These are phyloP conservation scores for Lactarius psammicola DNA, from an alignment of 768 basidiomycete species.

Conservation along the genomic window DNA sequence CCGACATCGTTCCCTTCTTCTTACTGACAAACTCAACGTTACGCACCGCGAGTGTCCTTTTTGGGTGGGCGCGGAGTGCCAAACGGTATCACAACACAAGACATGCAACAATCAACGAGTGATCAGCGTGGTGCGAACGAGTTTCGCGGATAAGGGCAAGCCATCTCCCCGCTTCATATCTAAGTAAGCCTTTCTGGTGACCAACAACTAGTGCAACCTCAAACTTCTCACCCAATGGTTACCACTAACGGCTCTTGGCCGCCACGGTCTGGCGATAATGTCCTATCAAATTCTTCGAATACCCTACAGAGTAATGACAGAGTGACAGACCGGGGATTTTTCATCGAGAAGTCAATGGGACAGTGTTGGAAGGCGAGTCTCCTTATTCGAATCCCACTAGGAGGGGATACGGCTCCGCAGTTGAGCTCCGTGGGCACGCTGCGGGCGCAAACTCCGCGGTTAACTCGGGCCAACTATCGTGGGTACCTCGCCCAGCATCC, in stretches of 20 bases:
- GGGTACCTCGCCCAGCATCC: no score
- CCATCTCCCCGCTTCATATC: neutral
- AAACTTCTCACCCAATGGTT: neutral
- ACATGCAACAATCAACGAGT: neutral
- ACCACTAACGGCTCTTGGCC: neutral
- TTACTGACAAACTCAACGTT: no score
- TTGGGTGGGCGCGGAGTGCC: no score
- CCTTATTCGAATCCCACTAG: no score
- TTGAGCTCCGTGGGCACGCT: no score
- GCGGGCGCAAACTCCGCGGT: neutral
- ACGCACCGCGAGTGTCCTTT: no score
- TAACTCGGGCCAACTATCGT: neutral
- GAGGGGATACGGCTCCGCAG: no score
- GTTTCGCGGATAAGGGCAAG: neutral
- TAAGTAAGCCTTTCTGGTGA: neutral
- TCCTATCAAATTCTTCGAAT: neutral
- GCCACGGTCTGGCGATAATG: neutral
- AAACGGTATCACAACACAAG: neutral
- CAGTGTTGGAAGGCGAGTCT: no score
- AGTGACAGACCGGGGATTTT: no score
- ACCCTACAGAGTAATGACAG: no score
- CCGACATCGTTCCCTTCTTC: neutral
- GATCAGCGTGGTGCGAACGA: neutral
- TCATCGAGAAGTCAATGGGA: no score
- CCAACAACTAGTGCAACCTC: neutral